These are phyloP conservation scores for Colletotrichum gloeosporioides DNA, from an alignment of 2,329 filamentous ascomycete genomes.

Conservation along the genomic window DNA sequence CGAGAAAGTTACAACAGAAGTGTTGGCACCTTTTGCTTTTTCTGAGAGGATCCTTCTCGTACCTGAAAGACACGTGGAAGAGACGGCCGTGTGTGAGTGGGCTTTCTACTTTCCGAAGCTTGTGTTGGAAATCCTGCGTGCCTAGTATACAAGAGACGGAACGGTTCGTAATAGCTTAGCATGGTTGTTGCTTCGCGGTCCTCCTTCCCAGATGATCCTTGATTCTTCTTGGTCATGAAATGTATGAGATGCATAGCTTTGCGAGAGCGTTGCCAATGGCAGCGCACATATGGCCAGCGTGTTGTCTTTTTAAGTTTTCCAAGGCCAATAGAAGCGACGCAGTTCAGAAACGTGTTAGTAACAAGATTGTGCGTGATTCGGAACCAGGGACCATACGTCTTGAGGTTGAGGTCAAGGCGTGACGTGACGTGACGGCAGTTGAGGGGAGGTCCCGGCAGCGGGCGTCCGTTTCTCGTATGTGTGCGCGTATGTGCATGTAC, in stretches of 20 bases:
- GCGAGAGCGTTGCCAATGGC: not conserved
- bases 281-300: not conserved
- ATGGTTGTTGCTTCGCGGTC: too few species aligned
- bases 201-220: not conserved
- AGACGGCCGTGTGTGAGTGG: not conserved
- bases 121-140: not conserved
- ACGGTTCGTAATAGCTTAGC: not conserved
- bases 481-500: not conserved
- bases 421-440: not conserved
- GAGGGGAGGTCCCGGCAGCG: not conserved
- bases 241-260: not conserved
- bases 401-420: not conserved
- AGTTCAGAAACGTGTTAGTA: not conserved
- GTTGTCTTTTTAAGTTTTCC: not conserved
- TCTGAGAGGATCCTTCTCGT: not conserved
- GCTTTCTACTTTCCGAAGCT: not conserved
- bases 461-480: not conserved
- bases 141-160: not conserved
- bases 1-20: not conserved
- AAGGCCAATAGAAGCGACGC: not conserved
- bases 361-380: not conserved
- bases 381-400: not conserved
- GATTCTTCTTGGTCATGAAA: constrained; percentile 6
- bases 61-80: not conserved
- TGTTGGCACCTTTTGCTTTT: not conserved